Percentiles rank a stretch among this genome's conserved stretches.
Evolutionary conservation across 805 yeast genomes (phyloP).

Genomic region (Candida corydali): DNA sequence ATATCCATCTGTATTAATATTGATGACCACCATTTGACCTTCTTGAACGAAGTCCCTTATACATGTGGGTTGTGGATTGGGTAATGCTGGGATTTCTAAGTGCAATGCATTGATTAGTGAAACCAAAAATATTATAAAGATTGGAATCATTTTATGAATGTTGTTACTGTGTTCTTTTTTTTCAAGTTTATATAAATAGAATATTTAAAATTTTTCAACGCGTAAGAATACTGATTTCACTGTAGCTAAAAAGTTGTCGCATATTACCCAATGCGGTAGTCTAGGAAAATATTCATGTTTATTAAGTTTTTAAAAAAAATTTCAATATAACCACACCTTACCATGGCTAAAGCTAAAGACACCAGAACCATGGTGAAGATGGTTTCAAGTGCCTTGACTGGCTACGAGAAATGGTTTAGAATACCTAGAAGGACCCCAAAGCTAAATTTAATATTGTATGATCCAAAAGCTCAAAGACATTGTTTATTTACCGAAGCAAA

Average conservation of each 20-base stretch:
- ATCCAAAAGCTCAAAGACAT: slow-evolving; percentile 83
- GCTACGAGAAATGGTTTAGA: slow-evolving; percentile 73
- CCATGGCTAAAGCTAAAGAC: slow-evolving; percentile 49
- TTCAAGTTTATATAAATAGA: slow-evolving; percentile 1
- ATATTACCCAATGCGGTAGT: slow-evolving; percentile 8
- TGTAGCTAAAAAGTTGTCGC: no score
- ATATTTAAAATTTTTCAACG: slow-evolving; percentile 3
- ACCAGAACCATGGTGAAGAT: slow-evolving; percentile 81
- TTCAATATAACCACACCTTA: neutral
- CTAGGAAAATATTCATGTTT: slow-evolving; percentile 2
- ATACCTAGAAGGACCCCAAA: slow-evolving; percentile 79
- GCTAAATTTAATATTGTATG: slow-evolving; percentile 80
- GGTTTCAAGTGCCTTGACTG: slow-evolving; percentile 87
- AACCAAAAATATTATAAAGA: slow-evolving; percentile 2
- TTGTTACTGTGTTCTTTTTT: slow-evolving; percentile 5
- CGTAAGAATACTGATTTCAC: no score
- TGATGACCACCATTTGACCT: slow-evolving; percentile 85
- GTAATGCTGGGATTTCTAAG: slow-evolving; percentile 49
- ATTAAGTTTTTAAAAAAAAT: neutral
- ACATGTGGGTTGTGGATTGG: slow-evolving; percentile 62
- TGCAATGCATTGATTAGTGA: slow-evolving; percentile 38
- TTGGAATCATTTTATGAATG: slow-evolving; percentile 3
- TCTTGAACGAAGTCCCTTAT: slow-evolving; percentile 86
- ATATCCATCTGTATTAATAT: slow-evolving; percentile 67
- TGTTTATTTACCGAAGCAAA: slow-evolving; percentile 86